Base-by-base conservation (phyloP, 2,329 filamentous ascomycete species). In the Moelleriella libera region DNA sequence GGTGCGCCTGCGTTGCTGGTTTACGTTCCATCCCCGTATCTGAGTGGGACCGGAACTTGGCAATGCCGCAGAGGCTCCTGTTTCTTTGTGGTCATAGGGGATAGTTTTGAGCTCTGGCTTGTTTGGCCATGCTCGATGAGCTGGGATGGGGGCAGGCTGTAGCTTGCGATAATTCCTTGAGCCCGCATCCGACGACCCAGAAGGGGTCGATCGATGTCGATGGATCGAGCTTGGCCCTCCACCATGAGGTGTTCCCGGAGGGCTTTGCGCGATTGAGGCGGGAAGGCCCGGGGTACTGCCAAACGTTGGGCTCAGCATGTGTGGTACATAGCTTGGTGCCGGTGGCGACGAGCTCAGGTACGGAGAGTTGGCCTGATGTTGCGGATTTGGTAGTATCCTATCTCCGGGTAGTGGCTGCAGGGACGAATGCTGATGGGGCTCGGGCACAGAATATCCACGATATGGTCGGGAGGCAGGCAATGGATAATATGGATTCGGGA, bases 21-120 rank as follows among this genome's bases (percentile, higher is more conserved):
- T 68, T 8, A 68, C 64, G 44, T 74, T 75, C 76, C 76, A 80
- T 1, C 75, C 76, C 30, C 76, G 62, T 32, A 80, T 78, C 42
- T 69, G 68, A 10, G 74, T 76, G 1, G 76, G 76, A 0, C 74
- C 76, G 12, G 70, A 72, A 44, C 68, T 69, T 7, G 76, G 76
- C 31, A 77, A 68, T 11, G 75, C 72, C 45, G 78, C 75, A 14
- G 68, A 69, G 2, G 74, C 68, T 4, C 67, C 65, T 42, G 76
- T 77, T 54, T 80, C 75, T 56, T 78, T 79, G 56, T 78, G 77
- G 21, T 74, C 71, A 52, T 79, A 80, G 39, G 71, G 72, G 4
- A 78, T 74, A 4, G 76, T 77, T 48, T 76, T 71, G n/a, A 80
- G 65, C 53, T 78, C 75, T 12, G 70, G 67, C 54, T 69, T 71